Conservation (phyloP, 495 filamentous ascomycete species). For the Penicilliopsis zonata region DNA sequence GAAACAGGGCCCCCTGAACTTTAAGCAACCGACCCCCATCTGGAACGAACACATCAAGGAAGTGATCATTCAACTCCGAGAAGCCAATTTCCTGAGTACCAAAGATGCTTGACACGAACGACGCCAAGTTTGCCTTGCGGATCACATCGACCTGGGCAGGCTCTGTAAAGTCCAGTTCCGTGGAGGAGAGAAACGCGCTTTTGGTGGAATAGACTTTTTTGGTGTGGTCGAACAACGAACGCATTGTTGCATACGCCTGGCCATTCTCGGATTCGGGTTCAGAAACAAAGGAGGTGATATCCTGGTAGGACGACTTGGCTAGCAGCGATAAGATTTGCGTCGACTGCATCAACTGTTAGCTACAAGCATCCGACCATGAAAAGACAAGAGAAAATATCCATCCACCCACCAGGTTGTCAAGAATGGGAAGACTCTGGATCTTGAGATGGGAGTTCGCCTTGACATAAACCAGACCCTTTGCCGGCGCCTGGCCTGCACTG, state of each 20-base stretch:
- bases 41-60: constrained; percentile 73
- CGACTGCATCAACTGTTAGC: constrained; percentile 32
- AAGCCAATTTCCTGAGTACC: constrained; percentile 74
- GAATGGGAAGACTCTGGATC: constrained; percentile 56
- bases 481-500: constrained; percentile 15
- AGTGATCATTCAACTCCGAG: constrained; percentile 71
- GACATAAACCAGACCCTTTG: constrained; percentile 29
- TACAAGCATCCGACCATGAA: constrained; percentile 3
- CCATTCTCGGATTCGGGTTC: constrained; percentile 62
- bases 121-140: constrained; percentile 77
- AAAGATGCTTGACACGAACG: constrained; percentile 72
- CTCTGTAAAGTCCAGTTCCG: constrained; percentile 60
- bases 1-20: constrained; percentile 56
- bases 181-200: constrained; percentile 56
- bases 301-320: constrained; percentile 54
- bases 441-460: constrained; percentile 49
- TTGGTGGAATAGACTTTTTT: constrained; percentile 66
- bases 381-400: not conserved
- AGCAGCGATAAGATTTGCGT: constrained; percentile 59
- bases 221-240: constrained; percentile 68
- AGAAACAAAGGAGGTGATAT: constrained; percentile 64
- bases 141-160: constrained; percentile 61
- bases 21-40: constrained; percentile 61
- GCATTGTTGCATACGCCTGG: constrained; percentile 69
- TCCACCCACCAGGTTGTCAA: constrained; percentile 55